Percentiles rank a stretch among this genome's conserved stretches.
Evolutionary conservation across 2,329 filamentous ascomycete genomes (phyloP).

Genomic region (Calonectria pseudoturangicola): DNA sequence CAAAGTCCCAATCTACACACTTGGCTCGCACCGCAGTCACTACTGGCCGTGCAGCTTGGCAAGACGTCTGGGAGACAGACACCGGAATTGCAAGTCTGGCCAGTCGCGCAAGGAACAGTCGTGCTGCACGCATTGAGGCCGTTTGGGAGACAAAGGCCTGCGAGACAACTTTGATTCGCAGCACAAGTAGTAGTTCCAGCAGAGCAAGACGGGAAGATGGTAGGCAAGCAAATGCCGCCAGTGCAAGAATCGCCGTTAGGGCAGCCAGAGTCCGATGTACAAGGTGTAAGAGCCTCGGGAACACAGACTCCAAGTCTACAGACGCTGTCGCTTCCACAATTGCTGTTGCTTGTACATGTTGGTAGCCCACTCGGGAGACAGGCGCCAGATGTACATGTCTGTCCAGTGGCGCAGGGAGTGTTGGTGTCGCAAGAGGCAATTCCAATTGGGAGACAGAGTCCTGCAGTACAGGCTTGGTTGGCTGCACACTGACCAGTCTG

Average conservation of each 20-base stretch:
- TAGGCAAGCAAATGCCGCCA: conserved; percentile 19
- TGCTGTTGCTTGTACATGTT: not conserved
- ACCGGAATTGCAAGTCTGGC: conserved; percentile 25
- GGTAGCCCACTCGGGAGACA: conserved; percentile 19
- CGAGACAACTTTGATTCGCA: conserved; percentile 7
- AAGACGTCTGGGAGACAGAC: conserved; percentile 30
- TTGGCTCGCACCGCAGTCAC: conserved; percentile 3
- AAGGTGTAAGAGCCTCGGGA: not conserved
- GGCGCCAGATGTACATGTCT: conserved; percentile 17
- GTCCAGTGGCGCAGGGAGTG: conserved; percentile 12
- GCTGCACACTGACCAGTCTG: conserved; percentile 19
- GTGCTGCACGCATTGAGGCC: conserved; percentile 1
- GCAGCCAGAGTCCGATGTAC: conserved; percentile 13
- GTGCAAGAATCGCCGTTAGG: not conserved
- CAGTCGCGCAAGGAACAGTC: not conserved
- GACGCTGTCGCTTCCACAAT: not conserved
- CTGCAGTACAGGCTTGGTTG: conserved; percentile 22
- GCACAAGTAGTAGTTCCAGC: not conserved
- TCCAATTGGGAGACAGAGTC: conserved; percentile 19
- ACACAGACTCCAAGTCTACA: conserved; percentile 29
- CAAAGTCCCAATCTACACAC: conserved; percentile 29
- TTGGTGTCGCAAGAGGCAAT: not conserved
- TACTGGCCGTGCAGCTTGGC: not conserved
- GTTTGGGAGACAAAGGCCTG: conserved; percentile 8
- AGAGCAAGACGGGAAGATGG: conserved; percentile 8